A percentile compares a stretch with the other conserved stretches of the same genome.
Evolutionary conservation across 352 stramenopile species (phyloP).

Genomic region (Phytophthora ohioensis): DNA sequence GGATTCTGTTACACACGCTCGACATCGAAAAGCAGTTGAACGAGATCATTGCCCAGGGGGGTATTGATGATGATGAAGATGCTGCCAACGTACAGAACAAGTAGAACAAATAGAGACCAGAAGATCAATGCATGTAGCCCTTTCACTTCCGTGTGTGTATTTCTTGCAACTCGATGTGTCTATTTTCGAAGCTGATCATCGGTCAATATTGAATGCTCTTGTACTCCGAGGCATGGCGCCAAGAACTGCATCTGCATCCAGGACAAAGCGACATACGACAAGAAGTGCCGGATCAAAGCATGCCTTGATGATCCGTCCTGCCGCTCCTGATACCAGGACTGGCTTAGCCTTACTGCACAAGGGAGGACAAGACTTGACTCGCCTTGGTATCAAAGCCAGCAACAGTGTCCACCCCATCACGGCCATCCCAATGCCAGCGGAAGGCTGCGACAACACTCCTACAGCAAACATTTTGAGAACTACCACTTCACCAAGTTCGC

Average conservation of each 20-base stretch:
- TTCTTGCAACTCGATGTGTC: neutral
- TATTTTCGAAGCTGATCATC: conserved; percentile 3
- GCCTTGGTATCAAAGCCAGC: conserved; percentile 12
- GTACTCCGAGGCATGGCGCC: conserved; percentile 1
- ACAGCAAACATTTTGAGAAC: neutral
- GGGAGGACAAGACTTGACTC: conserved; percentile 4
- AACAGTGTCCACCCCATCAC: conserved; percentile 27
- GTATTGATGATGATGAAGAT: conserved; percentile 29
- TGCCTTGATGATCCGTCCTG: conserved; percentile 1
- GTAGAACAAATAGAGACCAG: conserved; percentile 17
- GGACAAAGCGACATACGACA: conserved; percentile 4
- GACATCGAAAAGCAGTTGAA: conserved; percentile 71
- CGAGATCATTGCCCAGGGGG: conserved; percentile 48
- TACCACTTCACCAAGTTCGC: neutral
- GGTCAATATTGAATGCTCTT: neutral
- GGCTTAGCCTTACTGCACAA: neutral
- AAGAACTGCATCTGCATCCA: conserved; percentile 5
- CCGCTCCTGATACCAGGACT: neutral
- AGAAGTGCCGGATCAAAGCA: conserved; percentile 9
- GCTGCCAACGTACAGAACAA: conserved; percentile 18
- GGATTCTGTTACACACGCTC: conserved; percentile 76
- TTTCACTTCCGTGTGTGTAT: neutral
- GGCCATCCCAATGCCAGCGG: neutral
- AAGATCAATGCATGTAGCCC: conserved; percentile 5
- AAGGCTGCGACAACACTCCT: neutral